Evolutionary conservation across 441 rosid species (phyloP).

Genomic region (Populus hybrid): DNA sequence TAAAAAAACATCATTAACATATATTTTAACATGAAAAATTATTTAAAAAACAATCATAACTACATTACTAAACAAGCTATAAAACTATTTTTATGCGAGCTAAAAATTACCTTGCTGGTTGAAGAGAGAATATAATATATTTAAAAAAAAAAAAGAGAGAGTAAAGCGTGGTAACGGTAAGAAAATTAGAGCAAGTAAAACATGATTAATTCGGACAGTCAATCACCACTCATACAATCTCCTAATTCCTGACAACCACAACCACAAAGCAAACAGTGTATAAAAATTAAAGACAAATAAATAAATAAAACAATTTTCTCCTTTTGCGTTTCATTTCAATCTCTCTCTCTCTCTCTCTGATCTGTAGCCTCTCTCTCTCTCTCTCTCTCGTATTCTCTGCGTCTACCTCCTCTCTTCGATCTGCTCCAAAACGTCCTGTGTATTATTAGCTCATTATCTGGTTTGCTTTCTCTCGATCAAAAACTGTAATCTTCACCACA

Average conservation of each 20-base stretch:
- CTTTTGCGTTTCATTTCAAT: no score
- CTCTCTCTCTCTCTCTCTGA: no score
- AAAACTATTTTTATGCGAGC: background rate
- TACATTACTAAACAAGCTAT: no score
- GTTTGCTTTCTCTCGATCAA: background rate
- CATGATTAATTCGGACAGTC: background rate
- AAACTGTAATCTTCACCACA: background rate
- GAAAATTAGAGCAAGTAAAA: background rate
- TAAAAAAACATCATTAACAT: no score
- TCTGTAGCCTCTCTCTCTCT: background rate
- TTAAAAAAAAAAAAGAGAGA: no score
- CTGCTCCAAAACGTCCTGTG: conserved; percentile 15
- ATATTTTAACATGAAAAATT: no score
- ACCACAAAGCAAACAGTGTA: background rate
- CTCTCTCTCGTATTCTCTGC: conserved; percentile 27
- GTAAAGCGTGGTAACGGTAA: background rate
- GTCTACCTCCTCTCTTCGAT: conserved; percentile 18
- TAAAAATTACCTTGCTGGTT: no score
- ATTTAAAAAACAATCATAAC: no score
- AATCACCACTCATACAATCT: background rate
- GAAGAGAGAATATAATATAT: no score
- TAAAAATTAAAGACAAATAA: no score
- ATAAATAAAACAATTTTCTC: no score
- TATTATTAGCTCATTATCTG: conserved; percentile 9
- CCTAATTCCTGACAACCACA: background rate